Conservation (phyloP, 225 moss, liverwort and hornwort species). For the Neckera pumila region DNA sequence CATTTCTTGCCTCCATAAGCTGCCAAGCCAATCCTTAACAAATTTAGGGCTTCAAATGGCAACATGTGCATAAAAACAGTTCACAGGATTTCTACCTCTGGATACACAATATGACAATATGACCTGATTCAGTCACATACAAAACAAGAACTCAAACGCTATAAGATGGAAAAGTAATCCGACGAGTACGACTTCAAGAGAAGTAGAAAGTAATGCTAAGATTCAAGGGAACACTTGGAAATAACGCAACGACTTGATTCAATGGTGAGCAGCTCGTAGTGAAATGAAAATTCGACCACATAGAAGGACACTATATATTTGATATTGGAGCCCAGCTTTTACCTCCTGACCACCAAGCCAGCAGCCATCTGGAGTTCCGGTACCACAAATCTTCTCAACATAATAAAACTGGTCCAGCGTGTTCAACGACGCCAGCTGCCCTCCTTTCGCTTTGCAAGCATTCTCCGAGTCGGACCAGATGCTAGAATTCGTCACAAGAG, state of each 20-base stretch:
- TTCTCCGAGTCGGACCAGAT: slow-evolving; percentile 60
- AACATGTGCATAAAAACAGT: not conserved
- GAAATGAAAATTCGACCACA: not conserved
- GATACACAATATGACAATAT: not conserved
- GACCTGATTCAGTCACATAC: not conserved
- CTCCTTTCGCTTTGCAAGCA: slow-evolving; percentile 50
- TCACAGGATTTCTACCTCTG: not conserved
- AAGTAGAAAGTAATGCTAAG: no score
- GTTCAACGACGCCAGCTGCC: slow-evolving; percentile 54
- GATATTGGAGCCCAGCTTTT: not conserved
- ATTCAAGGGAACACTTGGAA: not conserved
- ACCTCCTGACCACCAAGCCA: slow-evolving; percentile 81
- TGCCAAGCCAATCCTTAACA: not conserved
- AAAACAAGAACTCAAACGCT: not conserved
- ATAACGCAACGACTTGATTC: not conserved
- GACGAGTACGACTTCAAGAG: not conserved
- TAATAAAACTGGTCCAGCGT: slow-evolving; percentile 54
- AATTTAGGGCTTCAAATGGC: not conserved
- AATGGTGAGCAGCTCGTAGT: not conserved
- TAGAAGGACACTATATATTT: not conserved
- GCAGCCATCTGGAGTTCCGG: slow-evolving; percentile 44
- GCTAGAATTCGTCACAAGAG: slow-evolving; percentile 45
- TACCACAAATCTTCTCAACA: slow-evolving; percentile 39
- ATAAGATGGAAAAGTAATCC: no score
- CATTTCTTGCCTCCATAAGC: slow-evolving; percentile 19